Percentiles rank a stretch among this genome's conserved stretches.
These are phyloP conservation scores for Apiotrichum mycotoxinovorans DNA, from an alignment of 1,284 basidiomycete species.

Conservation along the genomic window DNA sequence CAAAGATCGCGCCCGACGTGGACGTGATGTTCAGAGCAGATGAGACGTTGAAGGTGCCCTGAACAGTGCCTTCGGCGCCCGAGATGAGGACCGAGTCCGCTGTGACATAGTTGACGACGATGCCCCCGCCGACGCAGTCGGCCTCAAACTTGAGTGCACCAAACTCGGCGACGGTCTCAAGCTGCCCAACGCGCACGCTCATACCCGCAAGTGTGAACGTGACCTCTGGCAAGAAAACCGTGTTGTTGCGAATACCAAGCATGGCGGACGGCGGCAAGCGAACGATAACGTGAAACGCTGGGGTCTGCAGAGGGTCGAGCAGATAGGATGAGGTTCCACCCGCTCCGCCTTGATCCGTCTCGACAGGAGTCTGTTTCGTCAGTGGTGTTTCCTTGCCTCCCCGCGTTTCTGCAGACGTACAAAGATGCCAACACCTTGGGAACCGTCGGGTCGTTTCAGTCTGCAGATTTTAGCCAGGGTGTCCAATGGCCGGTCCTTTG, in stretches of 20 bases:
- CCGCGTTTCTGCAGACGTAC: constrained; percentile 25
- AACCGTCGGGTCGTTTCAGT: constrained; percentile 29
- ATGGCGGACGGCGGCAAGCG: constrained; percentile 36
- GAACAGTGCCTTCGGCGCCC: constrained; percentile 35
- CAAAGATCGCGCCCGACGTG: constrained; percentile 37
- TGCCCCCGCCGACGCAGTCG: constrained; percentile 29
- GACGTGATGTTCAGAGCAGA: constrained; percentile 40
- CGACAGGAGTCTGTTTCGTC: constrained; percentile 27
- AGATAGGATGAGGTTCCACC: constrained; percentile 16
- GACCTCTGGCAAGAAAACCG: constrained; percentile 26
- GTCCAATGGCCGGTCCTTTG: constrained; percentile 25
- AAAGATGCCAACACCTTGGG: constrained; percentile 44
- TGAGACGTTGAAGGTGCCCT: constrained; percentile 45
- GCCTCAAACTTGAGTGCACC: constrained; percentile 28
- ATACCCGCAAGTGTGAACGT: constrained; percentile 36
- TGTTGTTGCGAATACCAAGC: constrained; percentile 2
- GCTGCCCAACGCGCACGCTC: constrained; percentile 40
- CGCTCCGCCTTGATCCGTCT: constrained; percentile 34
- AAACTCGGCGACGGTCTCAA: constrained; percentile 33
- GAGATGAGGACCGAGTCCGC: constrained; percentile 31
- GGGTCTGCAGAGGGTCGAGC: constrained; percentile 32
- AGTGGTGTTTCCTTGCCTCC: neutral
- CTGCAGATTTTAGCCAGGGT: constrained; percentile 38
- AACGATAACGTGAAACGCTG: constrained; percentile 39
- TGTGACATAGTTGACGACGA: constrained; percentile 33